Evolutionary conservation across 208 protist species (phyloP), one percentile per base, ranked within the genome.

Genomic region (Crithidia bombi): DNA sequence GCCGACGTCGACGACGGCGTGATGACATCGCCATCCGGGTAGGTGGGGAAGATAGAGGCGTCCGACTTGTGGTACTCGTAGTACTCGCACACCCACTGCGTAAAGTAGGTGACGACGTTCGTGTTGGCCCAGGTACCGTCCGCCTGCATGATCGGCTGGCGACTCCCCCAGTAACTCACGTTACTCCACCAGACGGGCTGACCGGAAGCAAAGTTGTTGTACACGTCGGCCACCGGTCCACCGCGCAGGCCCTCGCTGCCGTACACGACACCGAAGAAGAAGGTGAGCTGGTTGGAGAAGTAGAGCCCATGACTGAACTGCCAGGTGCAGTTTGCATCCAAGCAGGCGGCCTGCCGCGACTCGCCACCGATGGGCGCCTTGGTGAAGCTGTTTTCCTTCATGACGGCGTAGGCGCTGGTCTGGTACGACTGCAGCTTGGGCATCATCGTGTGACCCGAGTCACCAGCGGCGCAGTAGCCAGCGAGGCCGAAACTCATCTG

Each of bases 21-120:
- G 49, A 89, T 89, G 32, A 81, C 51, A 44, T 76, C 67, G 56
- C 83, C 83, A 39, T 89, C 69, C 14, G 76, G 73, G 65, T 74
- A 89, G 38, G 83, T 89, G 14, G 83, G 76, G 57, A 83, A 85
- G 73, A 83, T 67, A 41, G 68, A 38, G 25, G 54, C 39, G 68
- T 92, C 86, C 10, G 64, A 74, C 28, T 47, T n/a, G 5, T 81
- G 64, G 69, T 82, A 89, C 46, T 81, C 70, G 75, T 92, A 92
- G 54, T 65, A 78, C 62, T 85, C 83, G 55, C 86, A 92, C 23
- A 92, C 68, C 74, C 78, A 91, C 64, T 83, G 58, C 30, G 30
- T 75, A 66, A 82, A 89, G 52, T 43, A 50, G n/a, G 76, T 75
- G 43, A 74, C 67, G 30, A 79, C 68, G 23, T 81, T 63, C 5